A percentile compares a stretch with the other conserved stretches of the same genome.
Conservation (phyloP, 2,329 filamentous ascomycete genomes). For the Podosphaera leucotricha region DNA sequence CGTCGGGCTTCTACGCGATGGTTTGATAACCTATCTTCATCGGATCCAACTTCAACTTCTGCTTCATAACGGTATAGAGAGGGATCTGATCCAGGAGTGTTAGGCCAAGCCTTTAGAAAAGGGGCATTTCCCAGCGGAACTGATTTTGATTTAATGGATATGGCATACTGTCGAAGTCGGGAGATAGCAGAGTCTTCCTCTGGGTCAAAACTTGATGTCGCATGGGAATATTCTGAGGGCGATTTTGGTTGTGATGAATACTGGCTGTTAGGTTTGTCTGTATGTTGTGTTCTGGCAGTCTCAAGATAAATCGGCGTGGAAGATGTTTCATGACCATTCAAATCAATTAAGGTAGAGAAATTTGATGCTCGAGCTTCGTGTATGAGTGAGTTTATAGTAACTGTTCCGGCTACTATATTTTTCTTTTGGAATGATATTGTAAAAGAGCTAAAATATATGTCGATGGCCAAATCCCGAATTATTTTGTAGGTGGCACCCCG, state of each 20-base stretch:
- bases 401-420: background rate
- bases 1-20: slow-evolving; percentile 11
- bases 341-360: background rate
- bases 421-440: slow-evolving; percentile 8
- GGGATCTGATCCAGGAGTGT: slow-evolving; percentile 16
- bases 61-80: slow-evolving; percentile 14
- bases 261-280: slow-evolving; percentile 3
- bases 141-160: slow-evolving; percentile 13
- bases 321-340: slow-evolving; percentile 4
- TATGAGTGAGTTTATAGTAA: background rate
- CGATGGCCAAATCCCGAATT: slow-evolving; percentile 11
- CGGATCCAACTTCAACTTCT: slow-evolving; percentile 3
- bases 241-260: slow-evolving; percentile 9
- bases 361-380: background rate
- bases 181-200: slow-evolving; percentile 15
- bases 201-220: slow-evolving; percentile 7
- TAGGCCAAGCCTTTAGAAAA: slow-evolving; percentile 17
- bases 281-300: background rate
- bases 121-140: slow-evolving; percentile 10
- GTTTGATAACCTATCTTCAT: slow-evolving; percentile 6
- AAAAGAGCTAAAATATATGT: slow-evolving; percentile 14
- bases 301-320: slow-evolving; percentile 5
- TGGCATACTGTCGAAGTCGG: slow-evolving; percentile 17
- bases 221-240: slow-evolving; percentile 12
- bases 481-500: slow-evolving; percentile 13